Evolutionary conservation across 805 yeast species (phyloP), one percentile per base, ranked within the genome.

Genomic region (Ogataea polymorpha): DNA sequence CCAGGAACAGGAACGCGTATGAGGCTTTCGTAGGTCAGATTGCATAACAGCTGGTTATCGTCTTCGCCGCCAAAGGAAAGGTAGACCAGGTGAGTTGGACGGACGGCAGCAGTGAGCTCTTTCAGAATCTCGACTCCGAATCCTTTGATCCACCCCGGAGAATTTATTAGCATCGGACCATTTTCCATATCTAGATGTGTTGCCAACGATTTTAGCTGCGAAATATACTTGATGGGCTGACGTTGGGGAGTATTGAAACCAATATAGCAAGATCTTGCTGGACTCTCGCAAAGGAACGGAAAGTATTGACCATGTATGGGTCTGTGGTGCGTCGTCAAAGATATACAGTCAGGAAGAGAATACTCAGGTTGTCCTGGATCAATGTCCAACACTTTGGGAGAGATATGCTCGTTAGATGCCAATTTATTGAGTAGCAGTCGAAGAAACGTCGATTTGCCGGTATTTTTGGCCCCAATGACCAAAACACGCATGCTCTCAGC

Each of bases 81-180:
- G 41, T 79, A 72, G 0, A 85, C 59, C 17, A 86, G 56, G 45
- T 75, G 71, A 0, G 82, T 73, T 0, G 95, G 86, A 18, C 67
- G 61, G 2, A 75, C 59, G 8, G 59, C 44, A 0, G 52, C 45
- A 2, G 80, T 66, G 2, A 84, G 62, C 20, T 70, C 64, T 12
- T 62, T 67, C n/a, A 86, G 66, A 7, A 89, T 62, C 35, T 79
- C 82, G 12, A 81, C 68, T 0, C 97, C 97, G 47, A 78, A 79
- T 0, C 96, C 97, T 60, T 85, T 86, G 23, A 88, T 75, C 96
- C 96, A 89, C 0, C 96, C 96, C 0, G 96, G 91, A 1, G 90
- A 77, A 53, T 89, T 89, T 4, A 90, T 71, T 1, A 89, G 59
- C 3, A 88, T 61, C 12, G 43, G 42, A 66, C 42, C 35, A 6